phyloP scores from a whole-genome alignment of 1,284 basidiomycete genomes.

The Ceratobasidium sp. region DNA sequence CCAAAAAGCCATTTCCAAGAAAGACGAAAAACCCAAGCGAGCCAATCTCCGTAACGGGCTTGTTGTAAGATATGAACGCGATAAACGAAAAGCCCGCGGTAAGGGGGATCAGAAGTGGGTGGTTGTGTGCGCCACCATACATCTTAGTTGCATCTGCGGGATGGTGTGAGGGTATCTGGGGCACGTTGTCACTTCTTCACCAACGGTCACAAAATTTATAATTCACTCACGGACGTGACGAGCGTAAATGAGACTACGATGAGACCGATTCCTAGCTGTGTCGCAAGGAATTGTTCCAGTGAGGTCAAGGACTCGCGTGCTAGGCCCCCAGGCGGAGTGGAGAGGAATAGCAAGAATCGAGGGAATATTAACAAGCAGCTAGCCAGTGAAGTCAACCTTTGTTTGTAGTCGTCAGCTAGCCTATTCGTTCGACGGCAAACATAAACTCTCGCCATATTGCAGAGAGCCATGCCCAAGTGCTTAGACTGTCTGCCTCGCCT shows the following conservation, averaged over 20 bases:
- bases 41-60: slow-evolving; percentile 59
- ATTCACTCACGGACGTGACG: slow-evolving; percentile 68
- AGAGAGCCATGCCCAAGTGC: slow-evolving; percentile 39
- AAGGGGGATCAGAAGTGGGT: slow-evolving; percentile 75
- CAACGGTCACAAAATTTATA: neutral
- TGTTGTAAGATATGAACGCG: slow-evolving; percentile 75
- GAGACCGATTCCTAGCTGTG: slow-evolving; percentile 73
- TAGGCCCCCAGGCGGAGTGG: slow-evolving; percentile 43
- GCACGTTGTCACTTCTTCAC: too few relatives aligned
- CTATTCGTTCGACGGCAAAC: neutral
- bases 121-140: slow-evolving; percentile 52
- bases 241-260: slow-evolving; percentile 68
- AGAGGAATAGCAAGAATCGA: slow-evolving; percentile 50
- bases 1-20: slow-evolving; percentile 65
- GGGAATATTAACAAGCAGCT: slow-evolving; percentile 50
- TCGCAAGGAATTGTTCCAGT: slow-evolving; percentile 74
- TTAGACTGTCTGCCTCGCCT: slow-evolving; percentile 34
- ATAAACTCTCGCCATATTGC: slow-evolving; percentile 21
- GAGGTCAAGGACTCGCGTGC: slow-evolving; percentile 65
- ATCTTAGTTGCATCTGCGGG: slow-evolving; percentile 35
- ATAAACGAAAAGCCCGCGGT: slow-evolving; percentile 66
- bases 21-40: slow-evolving; percentile 68
- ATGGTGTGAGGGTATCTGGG: slow-evolving; percentile 39
- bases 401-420: neutral
- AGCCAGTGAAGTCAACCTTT: slow-evolving; percentile 48